Conservation (phyloP, 225 moss, liverwort and hornwort species). For the Pseudisothecium myosuroides region DNA sequence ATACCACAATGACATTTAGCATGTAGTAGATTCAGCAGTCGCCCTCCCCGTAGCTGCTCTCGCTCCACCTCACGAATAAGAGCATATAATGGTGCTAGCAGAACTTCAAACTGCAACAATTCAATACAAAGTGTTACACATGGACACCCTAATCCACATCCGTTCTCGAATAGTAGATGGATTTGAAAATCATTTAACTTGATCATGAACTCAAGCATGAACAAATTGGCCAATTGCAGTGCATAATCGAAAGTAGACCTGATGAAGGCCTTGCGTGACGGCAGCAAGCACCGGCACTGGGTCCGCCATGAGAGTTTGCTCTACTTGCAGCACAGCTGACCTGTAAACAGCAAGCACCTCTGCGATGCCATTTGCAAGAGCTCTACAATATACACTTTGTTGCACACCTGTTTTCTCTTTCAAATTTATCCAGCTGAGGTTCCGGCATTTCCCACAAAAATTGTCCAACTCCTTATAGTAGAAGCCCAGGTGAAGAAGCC, state of each 20-base stretch:
- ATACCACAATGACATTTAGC: slow-evolving; percentile 96
- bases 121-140: background rate
- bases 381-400: slow-evolving; percentile 89
- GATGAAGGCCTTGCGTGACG: slow-evolving; percentile 86
- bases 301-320: slow-evolving; percentile 80
- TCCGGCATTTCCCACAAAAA: slow-evolving; percentile 72
- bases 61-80: slow-evolving; percentile 89
- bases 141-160: background rate
- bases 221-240: background rate
- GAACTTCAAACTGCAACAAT: slow-evolving; percentile 76
- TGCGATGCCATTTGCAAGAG: slow-evolving; percentile 88
- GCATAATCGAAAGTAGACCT: slow-evolving; percentile 27
- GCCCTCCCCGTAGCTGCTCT: slow-evolving; percentile 85
- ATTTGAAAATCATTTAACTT: background rate
- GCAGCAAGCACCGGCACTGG: slow-evolving; percentile 91
- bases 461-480: slow-evolving; percentile 85
- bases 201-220: background rate
- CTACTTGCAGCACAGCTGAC: slow-evolving; percentile 85
- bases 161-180: background rate
- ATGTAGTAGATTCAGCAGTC: slow-evolving; percentile 84
- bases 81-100: slow-evolving; percentile 78
- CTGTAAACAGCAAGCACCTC: slow-evolving; percentile 92
- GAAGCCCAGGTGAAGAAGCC: slow-evolving; percentile 84
- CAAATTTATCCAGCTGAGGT: slow-evolving; percentile 85
- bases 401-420: slow-evolving; percentile 42